Percentiles rank a stretch among this genome's conserved stretches.
These are phyloP conservation scores for Aspergillus versicolor DNA, from an alignment of 2,329 filamentous ascomycete genomes.

Conservation along the genomic window DNA sequence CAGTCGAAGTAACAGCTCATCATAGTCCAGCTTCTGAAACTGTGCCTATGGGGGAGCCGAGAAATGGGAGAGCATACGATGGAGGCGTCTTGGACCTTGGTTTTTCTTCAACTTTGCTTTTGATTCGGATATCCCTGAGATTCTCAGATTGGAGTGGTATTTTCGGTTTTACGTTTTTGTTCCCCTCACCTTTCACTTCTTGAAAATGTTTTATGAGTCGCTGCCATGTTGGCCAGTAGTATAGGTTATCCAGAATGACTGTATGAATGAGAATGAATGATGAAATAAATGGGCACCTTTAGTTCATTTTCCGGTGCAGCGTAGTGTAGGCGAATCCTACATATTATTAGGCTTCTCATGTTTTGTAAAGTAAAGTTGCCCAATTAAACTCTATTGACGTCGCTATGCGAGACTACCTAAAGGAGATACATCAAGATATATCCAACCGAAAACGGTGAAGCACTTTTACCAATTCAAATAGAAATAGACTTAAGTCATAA, in stretches of 20 bases:
- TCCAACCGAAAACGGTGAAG: background rate
- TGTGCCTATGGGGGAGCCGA: too few species aligned
- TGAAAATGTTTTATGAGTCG: background rate
- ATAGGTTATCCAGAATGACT: slow-evolving; percentile 6
- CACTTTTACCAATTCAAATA: background rate
- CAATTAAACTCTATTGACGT: slow-evolving; percentile 4
- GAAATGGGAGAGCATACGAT: background rate
- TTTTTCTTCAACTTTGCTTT: background rate
- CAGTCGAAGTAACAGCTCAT: slow-evolving; percentile 24
- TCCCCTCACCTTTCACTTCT: background rate
- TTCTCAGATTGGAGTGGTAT: background rate
- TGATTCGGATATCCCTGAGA: slow-evolving; percentile 1
- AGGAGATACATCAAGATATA: background rate
- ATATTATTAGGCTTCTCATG: background rate
- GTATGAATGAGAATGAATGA: slow-evolving; percentile 13
- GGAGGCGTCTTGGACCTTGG: background rate
- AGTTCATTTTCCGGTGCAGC: background rate
- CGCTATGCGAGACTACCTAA: background rate
- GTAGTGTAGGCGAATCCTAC: background rate
- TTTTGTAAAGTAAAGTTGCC: background rate
- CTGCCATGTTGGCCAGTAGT: background rate
- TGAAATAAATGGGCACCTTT: background rate
- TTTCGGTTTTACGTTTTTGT: slow-evolving; percentile 11
- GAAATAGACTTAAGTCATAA: background rate
- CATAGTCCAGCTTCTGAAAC: background rate